Conservation (phyloP, 2,329 filamentous ascomycete genomes). For the Nemania sp. region DNA sequence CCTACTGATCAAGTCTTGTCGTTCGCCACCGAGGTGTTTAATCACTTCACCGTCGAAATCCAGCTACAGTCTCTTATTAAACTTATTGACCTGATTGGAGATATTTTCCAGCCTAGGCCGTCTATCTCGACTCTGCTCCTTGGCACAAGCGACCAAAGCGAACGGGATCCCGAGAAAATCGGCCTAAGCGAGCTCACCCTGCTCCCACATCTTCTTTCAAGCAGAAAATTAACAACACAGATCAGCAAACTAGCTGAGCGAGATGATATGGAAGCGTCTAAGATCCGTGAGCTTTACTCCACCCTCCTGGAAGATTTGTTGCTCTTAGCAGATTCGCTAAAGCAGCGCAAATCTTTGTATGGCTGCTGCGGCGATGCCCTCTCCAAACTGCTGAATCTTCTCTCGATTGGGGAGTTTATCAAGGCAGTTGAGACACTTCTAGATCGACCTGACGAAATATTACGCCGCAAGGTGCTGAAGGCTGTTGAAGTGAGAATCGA, state of each 20-base stretch:
- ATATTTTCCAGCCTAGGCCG: constrained; percentile 77
- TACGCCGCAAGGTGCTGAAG: constrained; percentile 78
- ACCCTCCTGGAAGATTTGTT: constrained; percentile 69
- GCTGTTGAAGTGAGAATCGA: constrained; percentile 82
- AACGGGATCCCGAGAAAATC: constrained; percentile 54
- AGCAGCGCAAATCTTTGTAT: constrained; percentile 59
- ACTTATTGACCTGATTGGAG: constrained; percentile 73
- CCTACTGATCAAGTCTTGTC: constrained; percentile 72
- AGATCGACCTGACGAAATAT: constrained; percentile 71
- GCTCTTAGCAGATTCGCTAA: constrained; percentile 67
- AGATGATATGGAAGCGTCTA: constrained; percentile 69
- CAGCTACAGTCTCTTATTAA: constrained; percentile 80
- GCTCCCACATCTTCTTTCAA: constrained; percentile 62
- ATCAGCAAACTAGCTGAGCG: constrained; percentile 61
- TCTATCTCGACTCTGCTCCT: constrained; percentile 74
- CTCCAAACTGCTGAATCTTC: constrained; percentile 77
- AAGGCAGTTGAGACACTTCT: constrained; percentile 84
- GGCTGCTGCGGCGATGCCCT: constrained; percentile 70
- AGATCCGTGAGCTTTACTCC: constrained; percentile 71
- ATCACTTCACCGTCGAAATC: constrained; percentile 71
- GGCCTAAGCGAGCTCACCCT: constrained; percentile 61
- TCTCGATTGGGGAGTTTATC: constrained; percentile 87
- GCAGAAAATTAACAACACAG: constrained; percentile 60
- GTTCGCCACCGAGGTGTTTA: constrained; percentile 77
- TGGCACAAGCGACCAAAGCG: constrained; percentile 54